Evolutionary conservation across 768 basidiomycete species (phyloP), one percentile per base, ranked within the genome.

Genomic region (Suillus paluster): DNA sequence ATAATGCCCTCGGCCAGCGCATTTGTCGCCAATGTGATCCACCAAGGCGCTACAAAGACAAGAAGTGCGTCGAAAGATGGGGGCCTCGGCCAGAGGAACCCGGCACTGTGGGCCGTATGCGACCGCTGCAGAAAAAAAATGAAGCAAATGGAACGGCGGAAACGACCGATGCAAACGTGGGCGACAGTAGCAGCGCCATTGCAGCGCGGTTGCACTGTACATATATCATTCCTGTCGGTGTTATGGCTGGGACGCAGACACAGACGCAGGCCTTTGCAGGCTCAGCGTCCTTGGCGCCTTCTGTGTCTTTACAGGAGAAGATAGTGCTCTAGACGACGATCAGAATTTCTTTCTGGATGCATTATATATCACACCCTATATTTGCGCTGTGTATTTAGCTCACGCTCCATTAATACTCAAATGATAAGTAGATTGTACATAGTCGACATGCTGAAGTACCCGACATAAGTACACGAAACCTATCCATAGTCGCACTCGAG

Each of bases 31-130:
- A 90, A 68, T 93, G 91, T 67, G 89, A 89, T 0, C 75, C 87
- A 46, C 79, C 85, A 0, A 91, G 91, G 0, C 78, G 91, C 1
- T 93, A 92, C 77, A 92, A 92, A 77, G 91, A 93, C 25, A 89
- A 88, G 9, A 91, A 91, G 66, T 93, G 91, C 70, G 91, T 93
- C 57, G 91, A 93, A 69, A 93, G 93, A 73, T 93, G 91, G 91
- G 91, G 91, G 1, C 91, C 91, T 25, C 91, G 91, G 5, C 91
- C 91, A 52, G 84, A 88, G 74, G 91, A 91, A 0, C 91, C 91
- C 56, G 91, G 91, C 21, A 93, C 91, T n/a, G n/a, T n/a, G n/a
- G n/a, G n/a, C n/a, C 0, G 91, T 93, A 0, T 93, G 91, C 69
- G 91, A 93, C 79, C 78, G 91, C 83, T 92, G 91, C 74, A 84